Percentiles rank a stretch among this genome's conserved stretches.
phyloP scores from a whole-genome alignment of 1,139 yeast species.

The Magnusiomyces fungicola region DNA sequence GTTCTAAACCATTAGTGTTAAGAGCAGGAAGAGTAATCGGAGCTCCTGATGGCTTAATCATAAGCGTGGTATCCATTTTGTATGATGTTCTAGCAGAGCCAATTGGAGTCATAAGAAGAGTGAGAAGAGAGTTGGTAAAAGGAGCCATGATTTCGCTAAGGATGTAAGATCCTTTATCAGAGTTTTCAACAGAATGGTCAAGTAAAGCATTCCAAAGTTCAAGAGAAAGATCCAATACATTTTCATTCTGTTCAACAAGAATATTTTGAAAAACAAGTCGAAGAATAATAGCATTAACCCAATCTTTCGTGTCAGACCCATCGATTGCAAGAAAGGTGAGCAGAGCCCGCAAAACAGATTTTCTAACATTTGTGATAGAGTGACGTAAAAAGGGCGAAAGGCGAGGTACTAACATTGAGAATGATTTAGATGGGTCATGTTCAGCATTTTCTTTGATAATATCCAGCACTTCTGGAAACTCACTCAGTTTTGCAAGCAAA shows the following conservation, averaged over 20 bases:
- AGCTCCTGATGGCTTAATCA: slow-evolving; percentile 76
- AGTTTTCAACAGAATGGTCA: slow-evolving; percentile 15
- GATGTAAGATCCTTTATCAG: slow-evolving; percentile 13
- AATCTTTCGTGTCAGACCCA: slow-evolving; percentile 48
- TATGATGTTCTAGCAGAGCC: slow-evolving; percentile 89
- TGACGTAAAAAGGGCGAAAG: slow-evolving; percentile 90
- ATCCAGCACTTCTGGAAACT: slow-evolving; percentile 68
- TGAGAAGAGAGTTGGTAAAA: slow-evolving; percentile 36
- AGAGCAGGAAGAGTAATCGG: slow-evolving; percentile 29
- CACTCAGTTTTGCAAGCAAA: slow-evolving; percentile 76
- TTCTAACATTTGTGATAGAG: slow-evolving; percentile 85
- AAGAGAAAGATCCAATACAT: slow-evolving; percentile 58
- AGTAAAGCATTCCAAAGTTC: slow-evolving; percentile 56
- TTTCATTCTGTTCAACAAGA: slow-evolving; percentile 77
- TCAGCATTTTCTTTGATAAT: slow-evolving; percentile 52
- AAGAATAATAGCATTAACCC: slow-evolving; percentile 71
- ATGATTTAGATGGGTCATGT: slow-evolving; percentile 44
- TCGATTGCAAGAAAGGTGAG: slow-evolving; percentile 70
- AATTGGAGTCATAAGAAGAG: slow-evolving; percentile 82
- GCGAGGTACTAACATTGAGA: slow-evolving; percentile 78
- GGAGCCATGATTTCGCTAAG: slow-evolving; percentile 11
- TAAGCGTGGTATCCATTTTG: slow-evolving; percentile 65
- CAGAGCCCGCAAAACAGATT: slow-evolving; percentile 77
- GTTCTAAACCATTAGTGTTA: slow-evolving; percentile 1
- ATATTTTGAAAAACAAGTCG: slow-evolving; percentile 81